phyloP scores from a whole-genome alignment of 139 green algal genomes.

The Tetradesmus obliquus region DNA sequence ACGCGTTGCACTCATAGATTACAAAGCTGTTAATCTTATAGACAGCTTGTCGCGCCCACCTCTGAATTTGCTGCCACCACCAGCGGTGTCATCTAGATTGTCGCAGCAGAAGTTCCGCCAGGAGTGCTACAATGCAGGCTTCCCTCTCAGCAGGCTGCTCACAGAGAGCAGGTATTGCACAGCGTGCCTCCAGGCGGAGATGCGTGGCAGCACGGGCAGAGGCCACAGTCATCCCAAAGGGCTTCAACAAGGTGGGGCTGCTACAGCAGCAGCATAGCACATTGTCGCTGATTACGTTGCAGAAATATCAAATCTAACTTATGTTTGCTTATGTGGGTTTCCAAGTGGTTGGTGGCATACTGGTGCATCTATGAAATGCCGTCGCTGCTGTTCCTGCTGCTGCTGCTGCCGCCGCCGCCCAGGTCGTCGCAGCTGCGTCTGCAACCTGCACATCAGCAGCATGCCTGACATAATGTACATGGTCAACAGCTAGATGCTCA shows the following conservation, averaged over 20 bases:
- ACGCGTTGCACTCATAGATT: not conserved
- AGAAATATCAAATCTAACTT: too few relatives aligned
- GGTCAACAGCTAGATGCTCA: not conserved
- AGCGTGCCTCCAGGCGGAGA: conserved; percentile 10
- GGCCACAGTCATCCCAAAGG: conserved; percentile 48
- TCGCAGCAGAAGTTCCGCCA: not conserved
- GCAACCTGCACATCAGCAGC: not conserved
- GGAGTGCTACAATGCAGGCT: not conserved
- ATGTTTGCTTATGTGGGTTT: too few relatives aligned
- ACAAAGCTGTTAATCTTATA: not conserved
- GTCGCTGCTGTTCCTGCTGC: too few relatives aligned
- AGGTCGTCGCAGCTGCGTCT: too few relatives aligned
- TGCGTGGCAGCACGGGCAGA: conserved; percentile 49
- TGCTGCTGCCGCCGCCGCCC: too few relatives aligned
- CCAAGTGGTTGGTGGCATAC: too few relatives aligned
- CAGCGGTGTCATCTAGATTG: not conserved
- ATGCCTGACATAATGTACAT: not conserved
- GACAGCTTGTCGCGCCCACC: not conserved
- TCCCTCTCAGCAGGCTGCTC: not conserved
- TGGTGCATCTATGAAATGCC: too few relatives aligned
- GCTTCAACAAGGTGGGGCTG: conserved; percentile 55
- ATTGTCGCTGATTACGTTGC: not conserved
- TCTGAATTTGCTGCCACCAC: not conserved
- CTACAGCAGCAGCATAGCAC: not conserved
- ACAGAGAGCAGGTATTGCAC: not conserved